phyloP scores from a whole-genome alignment of 768 basidiomycete species.

The Suillus subaureus region DNA sequence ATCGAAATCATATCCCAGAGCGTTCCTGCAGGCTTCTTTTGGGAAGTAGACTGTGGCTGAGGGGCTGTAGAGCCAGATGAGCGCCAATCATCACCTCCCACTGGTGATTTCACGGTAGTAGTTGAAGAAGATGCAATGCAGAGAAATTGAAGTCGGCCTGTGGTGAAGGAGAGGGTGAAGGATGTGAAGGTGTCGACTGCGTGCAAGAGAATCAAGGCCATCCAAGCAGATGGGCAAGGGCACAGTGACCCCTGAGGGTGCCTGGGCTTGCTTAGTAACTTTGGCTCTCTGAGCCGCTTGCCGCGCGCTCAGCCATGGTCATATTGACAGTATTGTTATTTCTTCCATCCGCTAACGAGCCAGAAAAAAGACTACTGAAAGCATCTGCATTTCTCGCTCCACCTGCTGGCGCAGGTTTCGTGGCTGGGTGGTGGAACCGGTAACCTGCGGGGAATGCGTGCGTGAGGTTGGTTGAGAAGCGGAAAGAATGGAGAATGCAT shows the following conservation, averaged over 20 bases:
- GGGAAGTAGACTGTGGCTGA: conserved; percentile 21
- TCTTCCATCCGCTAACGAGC: conserved; percentile 27
- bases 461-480: conserved; percentile 37
- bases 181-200: conserved; percentile 18
- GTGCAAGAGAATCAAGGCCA: conserved; percentile 57
- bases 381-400: conserved; percentile 53
- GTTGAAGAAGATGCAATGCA: conserved; percentile 17
- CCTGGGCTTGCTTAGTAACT: conserved; percentile 27
- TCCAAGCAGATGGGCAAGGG: conserved; percentile 53
- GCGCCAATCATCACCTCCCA: conserved; percentile 47
- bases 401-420: conserved; percentile 27
- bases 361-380: conserved; percentile 65
- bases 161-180: conserved; percentile 4
- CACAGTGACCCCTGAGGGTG: conserved; percentile 15
- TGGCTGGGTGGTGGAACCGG: conserved; percentile 21
- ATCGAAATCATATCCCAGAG: conserved; percentile 51
- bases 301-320: conserved; percentile 78
- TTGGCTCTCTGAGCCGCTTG: conserved; percentile 54
- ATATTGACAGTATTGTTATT: conserved; percentile 37
- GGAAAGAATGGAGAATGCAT: conserved; percentile 58
- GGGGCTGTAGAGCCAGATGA: conserved; percentile 39
- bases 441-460: conserved; percentile 26
- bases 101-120: conserved; percentile 14
- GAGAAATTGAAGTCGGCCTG: conserved; percentile 23
- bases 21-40: conserved; percentile 17